These are phyloP conservation scores for Papiliotrema flavescens DNA, from an alignment of 1,284 basidiomycete genomes.

Conservation along the genomic window DNA sequence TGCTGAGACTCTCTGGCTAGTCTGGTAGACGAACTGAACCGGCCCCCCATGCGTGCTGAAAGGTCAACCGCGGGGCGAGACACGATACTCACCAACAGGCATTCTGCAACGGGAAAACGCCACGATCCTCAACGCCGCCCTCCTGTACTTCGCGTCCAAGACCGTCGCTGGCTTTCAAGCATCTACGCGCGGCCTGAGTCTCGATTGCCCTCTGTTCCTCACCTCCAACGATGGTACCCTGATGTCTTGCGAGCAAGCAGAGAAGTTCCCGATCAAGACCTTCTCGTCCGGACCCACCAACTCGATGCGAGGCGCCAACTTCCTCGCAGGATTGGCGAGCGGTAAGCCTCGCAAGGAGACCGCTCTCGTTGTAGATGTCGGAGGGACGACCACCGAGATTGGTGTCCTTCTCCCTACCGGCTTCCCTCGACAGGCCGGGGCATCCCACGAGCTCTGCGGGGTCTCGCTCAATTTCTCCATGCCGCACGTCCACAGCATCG, in stretches of 20 bases:
- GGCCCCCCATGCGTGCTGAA: too few species aligned
- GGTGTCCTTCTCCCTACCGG: conserved; percentile 27
- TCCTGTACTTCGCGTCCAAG: conserved; percentile 54
- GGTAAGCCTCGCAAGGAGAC: conserved; percentile 46
- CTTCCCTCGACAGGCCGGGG: conserved; percentile 37
- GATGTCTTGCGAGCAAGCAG: conserved; percentile 54
- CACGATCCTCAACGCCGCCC: conserved; percentile 58
- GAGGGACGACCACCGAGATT: conserved; percentile 53
- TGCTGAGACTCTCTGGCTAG: too few species aligned
- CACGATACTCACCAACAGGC: conserved; percentile 41
- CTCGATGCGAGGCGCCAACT: conserved; percentile 60
- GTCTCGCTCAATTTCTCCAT: conserved; percentile 37
- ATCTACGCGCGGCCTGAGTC: conserved; percentile 52
- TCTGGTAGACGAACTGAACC: too few species aligned
- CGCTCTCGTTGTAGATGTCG: conserved; percentile 58
- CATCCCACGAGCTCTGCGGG: conserved; percentile 28
- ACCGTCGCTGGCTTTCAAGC: conserved; percentile 57
- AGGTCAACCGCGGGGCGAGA: too few species aligned
- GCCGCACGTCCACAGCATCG: conserved; percentile 35
- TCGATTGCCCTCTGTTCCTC: conserved; percentile 56
- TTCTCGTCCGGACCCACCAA: conserved; percentile 61
- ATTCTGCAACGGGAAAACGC: conserved; percentile 62
- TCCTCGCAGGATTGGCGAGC: conserved; percentile 51
- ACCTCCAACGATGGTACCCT: conserved; percentile 60
- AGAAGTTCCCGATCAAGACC: conserved; percentile 58